Percentiles rank a stretch among this genome's conserved stretches.
These are phyloP conservation scores for Beauveria brongniartii DNA, from an alignment of 2,329 filamentous ascomycete genomes.

Conservation along the genomic window DNA sequence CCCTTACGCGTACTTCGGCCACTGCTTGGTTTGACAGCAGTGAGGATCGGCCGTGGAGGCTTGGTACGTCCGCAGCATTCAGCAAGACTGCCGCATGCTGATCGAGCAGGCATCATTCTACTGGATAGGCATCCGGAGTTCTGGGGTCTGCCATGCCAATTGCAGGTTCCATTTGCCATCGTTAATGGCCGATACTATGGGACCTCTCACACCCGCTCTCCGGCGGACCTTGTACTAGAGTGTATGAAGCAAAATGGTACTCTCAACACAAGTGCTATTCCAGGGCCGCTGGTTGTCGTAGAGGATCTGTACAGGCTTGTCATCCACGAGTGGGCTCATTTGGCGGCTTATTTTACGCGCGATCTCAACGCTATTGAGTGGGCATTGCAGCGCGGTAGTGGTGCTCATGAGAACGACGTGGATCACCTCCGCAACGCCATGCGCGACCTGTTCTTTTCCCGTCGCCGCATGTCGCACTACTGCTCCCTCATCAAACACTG, in stretches of 20 bases:
- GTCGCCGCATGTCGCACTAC: conserved; percentile 10
- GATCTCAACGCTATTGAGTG: conserved; percentile 14
- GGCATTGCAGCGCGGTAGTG: conserved; percentile 11
- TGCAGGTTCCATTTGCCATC: conserved; percentile 4
- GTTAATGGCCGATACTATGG: conserved; percentile 5
- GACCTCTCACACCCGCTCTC: conserved; percentile 4
- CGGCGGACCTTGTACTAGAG: background rate
- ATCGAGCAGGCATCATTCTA: conserved; percentile 3
- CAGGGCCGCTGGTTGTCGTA: conserved; percentile 2
- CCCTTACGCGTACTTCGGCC: conserved; percentile 9
- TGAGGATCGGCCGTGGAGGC: conserved; percentile 2
- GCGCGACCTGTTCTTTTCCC: conserved; percentile 12
- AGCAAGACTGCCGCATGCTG: background rate
- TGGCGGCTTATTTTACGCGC: conserved; percentile 10
- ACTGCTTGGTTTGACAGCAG: conserved; percentile 10
- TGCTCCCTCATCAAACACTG: conserved; percentile 1
- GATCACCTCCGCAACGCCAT: conserved; percentile 9
- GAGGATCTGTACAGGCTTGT: conserved; percentile 6
- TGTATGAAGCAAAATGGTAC: conserved; percentile 3
- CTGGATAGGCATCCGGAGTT: conserved; percentile 9
- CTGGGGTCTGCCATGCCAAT: conserved; percentile 3
- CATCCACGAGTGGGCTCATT: conserved; percentile 9
- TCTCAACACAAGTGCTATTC: background rate
- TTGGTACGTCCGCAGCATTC: conserved; percentile 1
- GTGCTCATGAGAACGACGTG: background rate